phyloP scores from a whole-genome alignment of 371 early-diverging fungal species.

The Amoeboaphelidium protococcarum region DNA sequence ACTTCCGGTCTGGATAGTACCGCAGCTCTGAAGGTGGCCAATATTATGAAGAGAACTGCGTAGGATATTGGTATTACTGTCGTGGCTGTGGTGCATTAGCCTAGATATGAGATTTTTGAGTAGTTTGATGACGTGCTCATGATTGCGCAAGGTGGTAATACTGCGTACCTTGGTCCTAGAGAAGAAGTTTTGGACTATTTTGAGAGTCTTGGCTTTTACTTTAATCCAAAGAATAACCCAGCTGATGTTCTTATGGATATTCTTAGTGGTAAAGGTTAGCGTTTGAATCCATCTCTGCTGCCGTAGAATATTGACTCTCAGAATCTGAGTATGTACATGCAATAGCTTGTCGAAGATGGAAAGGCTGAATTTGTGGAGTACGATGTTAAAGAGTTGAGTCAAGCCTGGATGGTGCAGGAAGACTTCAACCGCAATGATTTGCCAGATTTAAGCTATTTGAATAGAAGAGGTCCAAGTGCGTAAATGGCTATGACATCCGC shows the following conservation, averaged over 20 bases:
- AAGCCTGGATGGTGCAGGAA: too few species aligned
- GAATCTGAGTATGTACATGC: too few species aligned
- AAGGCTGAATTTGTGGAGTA: too few species aligned
- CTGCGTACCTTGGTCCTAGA: neutral
- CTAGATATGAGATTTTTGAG: neutral
- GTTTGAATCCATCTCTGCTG: too few species aligned
- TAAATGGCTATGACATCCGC: too few species aligned
- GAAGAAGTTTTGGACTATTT: neutral
- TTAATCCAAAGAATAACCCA: neutral
- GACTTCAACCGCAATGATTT: too few species aligned
- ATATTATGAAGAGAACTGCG: neutral
- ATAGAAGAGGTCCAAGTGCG: too few species aligned
- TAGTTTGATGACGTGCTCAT: conserved; percentile 1
- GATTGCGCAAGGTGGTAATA: neutral
- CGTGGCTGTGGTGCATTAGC: conserved; percentile 1
- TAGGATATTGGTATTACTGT: neutral
- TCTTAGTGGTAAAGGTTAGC: neutral
- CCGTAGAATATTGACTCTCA: too few species aligned
- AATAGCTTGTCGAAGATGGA: too few species aligned
- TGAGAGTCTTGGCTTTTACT: neutral
- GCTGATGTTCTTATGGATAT: neutral
- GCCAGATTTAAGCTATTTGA: too few species aligned
- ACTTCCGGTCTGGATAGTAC: neutral
- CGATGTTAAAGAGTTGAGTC: too few species aligned
- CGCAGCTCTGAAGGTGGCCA: neutral